phyloP scores from a whole-genome alignment of 192 early-diverging fungal genomes.

The Fimicolochytrium jonesii region DNA sequence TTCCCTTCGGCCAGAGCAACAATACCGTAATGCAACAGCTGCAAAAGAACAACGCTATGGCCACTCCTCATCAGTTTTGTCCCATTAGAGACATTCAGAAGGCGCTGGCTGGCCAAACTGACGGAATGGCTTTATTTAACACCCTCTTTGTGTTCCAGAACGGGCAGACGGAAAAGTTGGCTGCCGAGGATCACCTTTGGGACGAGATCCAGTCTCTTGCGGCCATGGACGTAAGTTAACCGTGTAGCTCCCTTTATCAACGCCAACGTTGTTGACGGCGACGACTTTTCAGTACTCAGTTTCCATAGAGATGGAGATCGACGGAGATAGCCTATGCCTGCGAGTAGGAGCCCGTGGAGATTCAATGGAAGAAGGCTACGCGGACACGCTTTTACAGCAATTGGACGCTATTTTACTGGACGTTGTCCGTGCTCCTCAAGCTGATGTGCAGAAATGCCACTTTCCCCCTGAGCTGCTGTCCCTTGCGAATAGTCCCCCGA shows the following conservation, averaged over 20 bases:
- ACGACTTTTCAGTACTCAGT: constrained; percentile 3
- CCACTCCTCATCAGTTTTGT: constrained; percentile 2
- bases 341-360: not conserved
- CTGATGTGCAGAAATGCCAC: not conserved
- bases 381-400: not conserved
- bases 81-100: not conserved
- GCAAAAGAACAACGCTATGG: not conserved
- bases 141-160: constrained; percentile 16
- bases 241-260: not conserved
- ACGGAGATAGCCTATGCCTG: not conserved
- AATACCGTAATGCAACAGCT: not conserved
- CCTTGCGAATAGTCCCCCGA: constrained; percentile 1
- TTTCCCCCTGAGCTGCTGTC: not conserved
- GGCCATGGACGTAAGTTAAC: constrained; percentile 9
- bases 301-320: constrained; percentile 7
- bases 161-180: not conserved
- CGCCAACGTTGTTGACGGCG: not conserved
- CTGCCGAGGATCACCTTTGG: not conserved
- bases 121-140: constrained; percentile 8
- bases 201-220: not conserved
- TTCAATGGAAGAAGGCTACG: not conserved
- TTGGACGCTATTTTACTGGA: not conserved
- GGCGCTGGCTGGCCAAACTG: not conserved
- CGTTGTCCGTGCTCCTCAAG: not conserved
- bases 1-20: not conserved